Evolutionary conservation across 257 asterid species (phyloP).

Genomic region (Przewalskia tangutica): DNA sequence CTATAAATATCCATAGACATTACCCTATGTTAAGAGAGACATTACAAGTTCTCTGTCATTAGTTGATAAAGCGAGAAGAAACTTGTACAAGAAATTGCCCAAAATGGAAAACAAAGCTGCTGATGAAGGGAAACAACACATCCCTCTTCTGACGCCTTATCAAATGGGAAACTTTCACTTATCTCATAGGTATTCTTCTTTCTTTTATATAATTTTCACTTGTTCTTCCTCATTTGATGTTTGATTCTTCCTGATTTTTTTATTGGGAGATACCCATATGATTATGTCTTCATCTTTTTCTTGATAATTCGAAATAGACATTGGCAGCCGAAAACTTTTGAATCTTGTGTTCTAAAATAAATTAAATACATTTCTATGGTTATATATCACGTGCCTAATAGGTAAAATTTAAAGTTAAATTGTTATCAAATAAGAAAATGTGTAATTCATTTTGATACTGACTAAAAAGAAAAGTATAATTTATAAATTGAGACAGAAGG

Average conservation of each 20-base stretch:
- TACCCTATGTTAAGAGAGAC: neutral
- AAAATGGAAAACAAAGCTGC: constrained; percentile 6
- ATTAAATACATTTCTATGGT: too few relatives aligned
- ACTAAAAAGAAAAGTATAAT: too few relatives aligned
- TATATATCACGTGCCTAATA: too few relatives aligned
- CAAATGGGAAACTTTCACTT: constrained; percentile 18
- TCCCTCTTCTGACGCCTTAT: constrained; percentile 20
- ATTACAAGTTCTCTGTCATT: too few relatives aligned
- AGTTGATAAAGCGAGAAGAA: neutral
- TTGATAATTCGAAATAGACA: neutral
- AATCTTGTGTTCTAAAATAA: too few relatives aligned
- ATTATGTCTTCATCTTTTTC: neutral
- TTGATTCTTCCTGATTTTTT: neutral
- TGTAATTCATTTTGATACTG: too few relatives aligned
- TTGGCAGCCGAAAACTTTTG: too few relatives aligned
- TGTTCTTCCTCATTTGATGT: neutral
- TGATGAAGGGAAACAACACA: neutral
- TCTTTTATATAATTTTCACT: neutral
- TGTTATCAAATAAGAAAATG: too few relatives aligned
- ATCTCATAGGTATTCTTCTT: constrained; percentile 19
- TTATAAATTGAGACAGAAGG: too few relatives aligned
- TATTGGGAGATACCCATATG: neutral
- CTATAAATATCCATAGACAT: neutral
- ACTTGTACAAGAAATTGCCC: too few relatives aligned
- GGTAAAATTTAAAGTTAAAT: too few relatives aligned